Conservation (phyloP, 2,329 filamentous ascomycete genomes). For the Ceratocystis smalleyi region DNA sequence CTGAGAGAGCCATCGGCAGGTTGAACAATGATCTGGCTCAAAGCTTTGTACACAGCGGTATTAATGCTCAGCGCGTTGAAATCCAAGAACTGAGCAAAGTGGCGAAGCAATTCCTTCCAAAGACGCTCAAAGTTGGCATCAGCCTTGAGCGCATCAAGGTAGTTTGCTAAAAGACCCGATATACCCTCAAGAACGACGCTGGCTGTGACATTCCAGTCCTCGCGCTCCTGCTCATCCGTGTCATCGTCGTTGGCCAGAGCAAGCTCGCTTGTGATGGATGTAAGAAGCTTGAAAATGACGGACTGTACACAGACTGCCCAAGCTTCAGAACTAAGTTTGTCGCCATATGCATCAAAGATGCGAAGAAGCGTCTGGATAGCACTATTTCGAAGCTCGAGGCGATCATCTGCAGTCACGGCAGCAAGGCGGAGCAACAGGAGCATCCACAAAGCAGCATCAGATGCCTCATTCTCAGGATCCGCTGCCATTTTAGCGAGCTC, state of each 20-base stretch:
- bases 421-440: slow-evolving; percentile 56
- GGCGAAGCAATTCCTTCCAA: slow-evolving; percentile 58
- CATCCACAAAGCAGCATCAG: slow-evolving; percentile 63
- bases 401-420: slow-evolving; percentile 52
- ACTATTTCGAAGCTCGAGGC: slow-evolving; percentile 65
- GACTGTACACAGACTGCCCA: slow-evolving; percentile 73
- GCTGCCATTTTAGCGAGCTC: slow-evolving; percentile 46
- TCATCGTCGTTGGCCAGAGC: slow-evolving; percentile 11
- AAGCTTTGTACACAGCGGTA: slow-evolving; percentile 53
- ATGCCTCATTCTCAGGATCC: slow-evolving; percentile 41
- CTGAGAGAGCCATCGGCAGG: slow-evolving; percentile 31
- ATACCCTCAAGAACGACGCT: slow-evolving; percentile 60
- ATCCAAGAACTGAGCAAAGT: slow-evolving; percentile 49
- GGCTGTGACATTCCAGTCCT: slow-evolving; percentile 59
- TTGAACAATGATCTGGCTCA: slow-evolving; percentile 46
- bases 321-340: slow-evolving; percentile 57
- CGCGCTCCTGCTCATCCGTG: slow-evolving; percentile 29
- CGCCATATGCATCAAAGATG: slow-evolving; percentile 83
- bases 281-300: slow-evolving; percentile 64
- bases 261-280: slow-evolving; percentile 36
- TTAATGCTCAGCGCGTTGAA: slow-evolving; percentile 54
- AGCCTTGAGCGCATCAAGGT: slow-evolving; percentile 55
- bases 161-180: slow-evolving; percentile 57
- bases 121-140: slow-evolving; percentile 53
- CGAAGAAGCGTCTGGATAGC: slow-evolving; percentile 81